Evolutionary conservation across 306 rosid species (phyloP).

Genomic region (Vigna radiata): DNA sequence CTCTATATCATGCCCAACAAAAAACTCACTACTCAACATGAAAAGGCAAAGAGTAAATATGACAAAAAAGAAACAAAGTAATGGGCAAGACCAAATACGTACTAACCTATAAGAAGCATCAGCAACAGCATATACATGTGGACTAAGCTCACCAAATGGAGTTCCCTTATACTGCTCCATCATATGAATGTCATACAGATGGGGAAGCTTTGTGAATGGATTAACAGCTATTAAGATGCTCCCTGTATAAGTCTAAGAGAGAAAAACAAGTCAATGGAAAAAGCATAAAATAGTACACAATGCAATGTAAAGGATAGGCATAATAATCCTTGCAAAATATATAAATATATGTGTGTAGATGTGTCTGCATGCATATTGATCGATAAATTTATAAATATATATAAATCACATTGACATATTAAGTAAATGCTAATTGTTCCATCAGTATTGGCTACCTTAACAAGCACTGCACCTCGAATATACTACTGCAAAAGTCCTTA

Average conservation of each 20-base stretch:
- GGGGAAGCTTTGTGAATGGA: slow-evolving; percentile 94
- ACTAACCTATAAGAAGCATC: slow-evolving; percentile 83
- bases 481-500: slow-evolving; percentile 15
- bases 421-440: slow-evolving; percentile 23
- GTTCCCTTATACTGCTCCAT: slow-evolving; percentile 93
- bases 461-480: slow-evolving; percentile 8
- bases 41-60: slow-evolving; percentile 18
- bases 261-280: slow-evolving; percentile 26
- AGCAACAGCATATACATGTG: slow-evolving; percentile 90
- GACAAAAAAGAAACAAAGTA: neutral
- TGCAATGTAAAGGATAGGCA: neutral
- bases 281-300: slow-evolving; percentile 14
- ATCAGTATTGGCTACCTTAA: neutral
- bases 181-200: slow-evolving; percentile 82
- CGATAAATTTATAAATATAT: too few species aligned
- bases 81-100: slow-evolving; percentile 7
- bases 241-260: slow-evolving; percentile 80
- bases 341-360: neutral
- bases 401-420: neutral
- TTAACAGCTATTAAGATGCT: slow-evolving; percentile 92
- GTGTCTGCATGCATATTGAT: too few species aligned
- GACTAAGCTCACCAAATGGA: slow-evolving; percentile 89
- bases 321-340: neutral
- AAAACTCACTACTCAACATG: slow-evolving; percentile 37
- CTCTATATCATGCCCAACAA: slow-evolving; percentile 63